phyloP scores from a whole-genome alignment of 768 basidiomycete genomes.

The Roridomyces roridus region DNA sequence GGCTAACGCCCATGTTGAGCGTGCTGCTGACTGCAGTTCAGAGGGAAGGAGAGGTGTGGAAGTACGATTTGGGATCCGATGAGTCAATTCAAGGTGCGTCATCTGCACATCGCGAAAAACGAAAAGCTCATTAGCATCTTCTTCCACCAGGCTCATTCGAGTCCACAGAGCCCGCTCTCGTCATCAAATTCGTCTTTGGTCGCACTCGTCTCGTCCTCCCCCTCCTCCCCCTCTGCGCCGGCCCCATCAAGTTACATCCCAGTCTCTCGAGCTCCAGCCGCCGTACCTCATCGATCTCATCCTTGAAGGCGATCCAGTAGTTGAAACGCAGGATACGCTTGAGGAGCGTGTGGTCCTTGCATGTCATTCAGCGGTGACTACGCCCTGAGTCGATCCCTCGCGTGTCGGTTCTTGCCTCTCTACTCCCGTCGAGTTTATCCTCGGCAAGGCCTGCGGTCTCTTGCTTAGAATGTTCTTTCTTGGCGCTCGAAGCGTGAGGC shows the following conservation, averaged over 20 bases:
- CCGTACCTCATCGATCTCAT: constrained; percentile 55
- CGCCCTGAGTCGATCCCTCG: constrained; percentile 14
- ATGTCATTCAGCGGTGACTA: constrained; percentile 13
- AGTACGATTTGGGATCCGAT: too few relatives aligned
- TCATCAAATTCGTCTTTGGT: constrained; percentile 51
- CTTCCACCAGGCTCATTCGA: too few relatives aligned
- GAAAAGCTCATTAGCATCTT: too few relatives aligned
- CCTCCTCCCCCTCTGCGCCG: constrained; percentile 29
- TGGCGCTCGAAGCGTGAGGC: constrained; percentile 20
- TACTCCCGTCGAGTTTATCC: background rate
- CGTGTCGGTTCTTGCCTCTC: background rate
- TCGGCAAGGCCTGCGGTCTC: background rate
- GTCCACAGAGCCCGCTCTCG: constrained; percentile 33
- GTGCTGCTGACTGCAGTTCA: too few relatives aligned
- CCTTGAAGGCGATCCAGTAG: constrained; percentile 41
- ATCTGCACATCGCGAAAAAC: background rate
- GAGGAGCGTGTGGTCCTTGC: constrained; percentile 15
- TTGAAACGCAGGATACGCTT: constrained; percentile 36
- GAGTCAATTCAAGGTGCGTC: too few relatives aligned
- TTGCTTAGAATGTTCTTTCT: background rate
- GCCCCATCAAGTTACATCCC: constrained; percentile 45
- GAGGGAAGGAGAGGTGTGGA: too few relatives aligned
- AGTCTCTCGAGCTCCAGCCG: constrained; percentile 39
- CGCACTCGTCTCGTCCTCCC: constrained; percentile 44
- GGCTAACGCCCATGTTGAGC: too few relatives aligned